Evolutionary conservation across 2,329 filamentous ascomycete genomes (phyloP).

Genomic region (Fusarium fracticaudum): DNA sequence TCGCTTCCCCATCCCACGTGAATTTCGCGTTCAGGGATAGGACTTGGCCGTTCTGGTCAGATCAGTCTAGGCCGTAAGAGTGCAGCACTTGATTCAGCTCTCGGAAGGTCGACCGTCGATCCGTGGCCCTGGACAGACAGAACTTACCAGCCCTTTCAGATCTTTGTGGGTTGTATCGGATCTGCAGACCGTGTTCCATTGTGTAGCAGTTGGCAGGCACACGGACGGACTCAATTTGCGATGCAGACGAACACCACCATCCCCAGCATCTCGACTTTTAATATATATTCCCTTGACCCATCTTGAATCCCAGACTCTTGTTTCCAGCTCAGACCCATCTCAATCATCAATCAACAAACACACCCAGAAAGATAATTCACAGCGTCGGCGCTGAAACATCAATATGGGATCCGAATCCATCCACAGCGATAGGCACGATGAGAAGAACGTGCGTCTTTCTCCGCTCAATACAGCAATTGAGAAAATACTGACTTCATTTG

Average conservation of each 20-base stretch:
- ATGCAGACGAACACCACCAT: neutral
- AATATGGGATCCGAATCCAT: conserved; percentile 34
- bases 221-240: neutral
- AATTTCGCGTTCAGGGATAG: neutral
- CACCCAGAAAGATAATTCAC: neutral
- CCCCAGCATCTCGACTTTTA: neutral
- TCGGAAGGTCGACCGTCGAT: conserved; percentile 37
- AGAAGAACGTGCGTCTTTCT: conserved; percentile 19
- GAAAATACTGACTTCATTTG: neutral
- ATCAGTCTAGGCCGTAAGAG: conserved; percentile 9
- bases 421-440: conserved; percentile 25
- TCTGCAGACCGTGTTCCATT: conserved; percentile 36
- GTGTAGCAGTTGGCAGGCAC: conserved; percentile 4
- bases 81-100: conserved; percentile 1
- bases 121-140: conserved; percentile 15
- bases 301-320: neutral
- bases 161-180: conserved; percentile 33
- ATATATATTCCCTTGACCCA: conserved; percentile 28
- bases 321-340: conserved; percentile 7
- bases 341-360: neutral
- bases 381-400: conserved; percentile 16
- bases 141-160: conserved; percentile 19
- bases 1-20: conserved; percentile 15
- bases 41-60: conserved; percentile 14
- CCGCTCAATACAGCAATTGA: neutral